Evolutionary conservation across 495 filamentous ascomycete species (phyloP).

Genomic region (Neurospora sp.): DNA sequence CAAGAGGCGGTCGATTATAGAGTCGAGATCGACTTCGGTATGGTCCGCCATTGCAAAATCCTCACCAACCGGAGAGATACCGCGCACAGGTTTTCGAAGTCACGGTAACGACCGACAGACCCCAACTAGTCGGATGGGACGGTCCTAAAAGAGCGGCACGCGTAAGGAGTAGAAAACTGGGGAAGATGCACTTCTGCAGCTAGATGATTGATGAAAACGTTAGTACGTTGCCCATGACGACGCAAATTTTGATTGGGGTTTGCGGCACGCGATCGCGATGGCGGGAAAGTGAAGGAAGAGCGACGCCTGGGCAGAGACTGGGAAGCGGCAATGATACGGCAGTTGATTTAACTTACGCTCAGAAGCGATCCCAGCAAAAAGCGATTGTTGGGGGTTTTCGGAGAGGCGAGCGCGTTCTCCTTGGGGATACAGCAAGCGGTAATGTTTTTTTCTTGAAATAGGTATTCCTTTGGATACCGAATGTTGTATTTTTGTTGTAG

Average conservation of each 20-base stretch:
- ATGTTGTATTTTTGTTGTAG: slow-evolving; percentile 11
- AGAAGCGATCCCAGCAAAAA: slow-evolving; percentile 26
- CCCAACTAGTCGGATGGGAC: slow-evolving; percentile 9
- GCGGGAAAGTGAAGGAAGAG: neutral
- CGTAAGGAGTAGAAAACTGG: slow-evolving; percentile 6
- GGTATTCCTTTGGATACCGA: slow-evolving; percentile 6
- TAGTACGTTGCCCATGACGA: neutral
- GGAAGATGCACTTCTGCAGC: slow-evolving; percentile 22
- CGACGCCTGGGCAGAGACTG: neutral
- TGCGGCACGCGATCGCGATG: neutral
- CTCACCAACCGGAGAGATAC: slow-evolving; percentile 35
- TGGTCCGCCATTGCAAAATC: slow-evolving; percentile 77
- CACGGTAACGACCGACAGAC: slow-evolving; percentile 23
- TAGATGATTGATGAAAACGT: neutral
- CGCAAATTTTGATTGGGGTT: neutral
- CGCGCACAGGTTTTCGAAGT: slow-evolving; percentile 14
- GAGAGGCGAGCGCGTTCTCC: neutral
- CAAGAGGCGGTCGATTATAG: slow-evolving; percentile 95
- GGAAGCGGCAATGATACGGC: neutral
- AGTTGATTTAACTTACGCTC: slow-evolving; percentile 10
- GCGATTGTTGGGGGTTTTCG: slow-evolving; percentile 6
- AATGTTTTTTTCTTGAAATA: neutral
- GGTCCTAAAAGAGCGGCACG: slow-evolving; percentile 5
- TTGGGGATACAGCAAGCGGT: slow-evolving; percentile 1
- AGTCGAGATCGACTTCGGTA: slow-evolving; percentile 96